These are phyloP conservation scores for Mesembryanthemum crystallinum DNA, from an alignment of 148 eudicot genomes.

Conservation along the genomic window DNA sequence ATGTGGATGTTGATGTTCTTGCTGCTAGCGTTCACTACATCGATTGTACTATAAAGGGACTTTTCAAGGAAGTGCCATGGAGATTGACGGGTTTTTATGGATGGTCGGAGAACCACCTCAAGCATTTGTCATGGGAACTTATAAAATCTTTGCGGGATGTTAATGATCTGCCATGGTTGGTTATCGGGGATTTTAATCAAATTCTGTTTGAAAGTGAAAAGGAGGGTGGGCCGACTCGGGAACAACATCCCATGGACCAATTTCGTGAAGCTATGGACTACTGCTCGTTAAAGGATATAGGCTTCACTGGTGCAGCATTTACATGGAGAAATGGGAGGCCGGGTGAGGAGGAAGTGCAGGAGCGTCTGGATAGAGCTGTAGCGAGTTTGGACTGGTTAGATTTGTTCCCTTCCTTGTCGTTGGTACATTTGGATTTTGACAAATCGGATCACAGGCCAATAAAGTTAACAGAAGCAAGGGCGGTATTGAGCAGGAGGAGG, in stretches of 20 bases:
- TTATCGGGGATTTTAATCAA: conserved; percentile 8
- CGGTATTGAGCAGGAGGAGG: too few relatives aligned
- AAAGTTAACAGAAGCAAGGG: too few relatives aligned
- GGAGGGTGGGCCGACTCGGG: neutral
- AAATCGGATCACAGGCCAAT: too few relatives aligned
- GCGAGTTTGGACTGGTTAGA: neutral
- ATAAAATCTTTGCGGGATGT: neutral
- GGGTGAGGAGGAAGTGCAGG: neutral
- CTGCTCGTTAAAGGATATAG: neutral
- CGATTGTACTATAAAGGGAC: neutral
- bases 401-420: neutral
- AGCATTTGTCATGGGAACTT: neutral
- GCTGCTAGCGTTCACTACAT: neutral
- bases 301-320: neutral
- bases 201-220: neutral
- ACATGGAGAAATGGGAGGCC: conserved; percentile 4
- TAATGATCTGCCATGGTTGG: neutral
- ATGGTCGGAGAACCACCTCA: neutral
- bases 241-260: neutral
- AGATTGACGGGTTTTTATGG: neutral
- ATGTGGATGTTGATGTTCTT: neutral
- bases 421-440: too few relatives aligned
- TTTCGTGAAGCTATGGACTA: neutral
- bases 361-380: neutral
- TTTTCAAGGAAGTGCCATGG: neutral